Percentiles rank a stretch among this genome's conserved stretches.
These are phyloP conservation scores for Tolypocladium inflatum DNA, from an alignment of 2,329 filamentous ascomycete species.

Conservation along the genomic window DNA sequence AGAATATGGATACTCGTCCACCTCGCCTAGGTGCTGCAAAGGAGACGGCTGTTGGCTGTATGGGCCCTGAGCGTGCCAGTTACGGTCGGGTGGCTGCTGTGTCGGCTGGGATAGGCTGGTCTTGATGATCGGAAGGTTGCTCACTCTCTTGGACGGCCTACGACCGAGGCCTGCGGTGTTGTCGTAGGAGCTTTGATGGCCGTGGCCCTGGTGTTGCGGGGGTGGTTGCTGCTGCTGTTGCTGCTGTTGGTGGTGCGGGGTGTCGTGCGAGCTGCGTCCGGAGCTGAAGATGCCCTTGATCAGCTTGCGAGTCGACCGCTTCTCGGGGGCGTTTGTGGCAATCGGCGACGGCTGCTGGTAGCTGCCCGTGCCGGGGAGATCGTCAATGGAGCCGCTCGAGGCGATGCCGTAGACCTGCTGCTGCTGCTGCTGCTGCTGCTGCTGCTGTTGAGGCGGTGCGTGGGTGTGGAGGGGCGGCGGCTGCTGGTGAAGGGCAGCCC, in stretches of 20 bases:
- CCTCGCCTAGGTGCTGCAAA: slow-evolving; percentile 33
- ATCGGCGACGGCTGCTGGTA: slow-evolving; percentile 22
- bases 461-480: slow-evolving; percentile 8
- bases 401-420: slow-evolving; percentile 22
- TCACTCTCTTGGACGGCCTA: slow-evolving; percentile 48
- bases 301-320: slow-evolving; percentile 42
- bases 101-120: slow-evolving; percentile 24
- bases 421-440: slow-evolving; percentile 17
- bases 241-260: slow-evolving; percentile 16
- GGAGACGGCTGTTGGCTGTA: slow-evolving; percentile 24
- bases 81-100: slow-evolving; percentile 6
- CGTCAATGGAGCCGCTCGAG: slow-evolving; percentile 13
- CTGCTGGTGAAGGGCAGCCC: slow-evolving; percentile 18
- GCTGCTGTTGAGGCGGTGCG: slow-evolving; percentile 16
- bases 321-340: slow-evolving; percentile 24
- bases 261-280: slow-evolving; percentile 8
- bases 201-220: slow-evolving; percentile 10
- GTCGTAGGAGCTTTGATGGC: slow-evolving; percentile 32
- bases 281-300: slow-evolving; percentile 45
- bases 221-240: slow-evolving; percentile 2
- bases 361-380: slow-evolving; percentile 8
- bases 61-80: slow-evolving; percentile 11
- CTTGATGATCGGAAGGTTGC: slow-evolving; percentile 35
- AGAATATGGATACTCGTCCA: slow-evolving; percentile 25
- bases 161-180: slow-evolving; percentile 39